Base-by-base conservation (phyloP, 2,329 filamentous ascomycete species). In the Fusarium albidum region DNA sequence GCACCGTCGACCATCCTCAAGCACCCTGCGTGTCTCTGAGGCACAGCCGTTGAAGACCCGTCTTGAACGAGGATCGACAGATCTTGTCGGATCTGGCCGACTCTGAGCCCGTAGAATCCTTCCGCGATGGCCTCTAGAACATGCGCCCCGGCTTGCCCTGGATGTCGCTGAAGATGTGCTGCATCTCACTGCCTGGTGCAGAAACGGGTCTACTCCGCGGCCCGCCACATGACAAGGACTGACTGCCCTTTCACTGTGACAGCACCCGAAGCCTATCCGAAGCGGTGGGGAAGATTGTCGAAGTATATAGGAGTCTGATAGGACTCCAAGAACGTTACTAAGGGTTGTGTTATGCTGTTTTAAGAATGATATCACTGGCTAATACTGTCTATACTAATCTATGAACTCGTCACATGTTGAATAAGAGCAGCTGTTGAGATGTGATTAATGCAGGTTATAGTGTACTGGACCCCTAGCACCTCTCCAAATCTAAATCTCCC, bases 371-470 rank as follows among this genome's bases (percentile, higher is more conserved):
- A 28, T 10, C 21, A 5, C 15, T 61, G 8, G 61, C 41, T 60
- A 60, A 60, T 32, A 34, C 13, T 17, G 48, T 18, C 3, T n/a
- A 40, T 57, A 61, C 43, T n/a, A n/a, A n/a, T n/a, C n/a, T n/a
- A n/a, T n/a, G n/a, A n/a, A n/a, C n/a, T n/a, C n/a, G n/a, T n/a
- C n/a, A n/a, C n/a, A n/a, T n/a, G n/a, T n/a, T n/a, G n/a, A n/a
- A n/a, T n/a, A n/a, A n/a, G n/a, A n/a, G n/a, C n/a, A n/a, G n/a
- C n/a, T n/a, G n/a, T n/a, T n/a, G n/a, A n/a, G n/a, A n/a, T n/a
- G n/a, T n/a, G n/a, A n/a, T n/a, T n/a, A n/a, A n/a, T n/a, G n/a
- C n/a, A n/a, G n/a, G n/a, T n/a, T n/a, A n/a, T n/a, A n/a, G n/a
- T n/a, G n/a, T n/a, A n/a, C n/a, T n/a, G n/a, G n/a, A n/a, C n/a